Percentiles rank a stretch among this genome's conserved stretches.
Evolutionary conservation across 345 rosid species (phyloP).

Genomic region (Pelargonium nanum): DNA sequence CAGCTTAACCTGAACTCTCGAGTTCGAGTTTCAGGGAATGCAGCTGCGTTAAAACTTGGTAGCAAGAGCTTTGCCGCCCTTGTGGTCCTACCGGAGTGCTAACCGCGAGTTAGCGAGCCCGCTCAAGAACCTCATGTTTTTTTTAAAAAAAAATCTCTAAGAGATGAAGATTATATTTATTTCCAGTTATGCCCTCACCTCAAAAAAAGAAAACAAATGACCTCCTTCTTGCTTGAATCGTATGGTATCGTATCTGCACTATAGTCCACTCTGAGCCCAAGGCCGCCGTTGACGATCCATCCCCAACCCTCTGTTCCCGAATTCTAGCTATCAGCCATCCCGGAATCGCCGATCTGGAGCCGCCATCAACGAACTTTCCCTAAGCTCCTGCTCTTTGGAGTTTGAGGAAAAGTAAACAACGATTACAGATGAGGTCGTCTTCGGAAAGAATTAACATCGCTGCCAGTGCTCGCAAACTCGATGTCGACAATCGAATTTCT

Average conservation of each 20-base stretch:
- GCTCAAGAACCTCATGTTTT: too few relatives aligned
- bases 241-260: not conserved
- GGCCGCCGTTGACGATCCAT: not conserved
- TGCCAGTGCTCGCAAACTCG: slow-evolving; percentile 54
- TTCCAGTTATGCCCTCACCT: slow-evolving; percentile 20
- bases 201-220: slow-evolving; percentile 15
- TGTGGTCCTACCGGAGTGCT: too few relatives aligned
- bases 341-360: slow-evolving; percentile 12
- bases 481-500: slow-evolving; percentile 76
- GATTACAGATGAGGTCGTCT: slow-evolving; percentile 39
- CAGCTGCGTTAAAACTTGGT: too few relatives aligned
- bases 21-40: too few relatives aligned
- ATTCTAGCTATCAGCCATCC: not conserved
- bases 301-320: not conserved
- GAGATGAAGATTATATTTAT: not conserved
- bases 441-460: slow-evolving; percentile 56
- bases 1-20: too few relatives aligned
- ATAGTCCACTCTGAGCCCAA: not conserved
- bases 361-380: slow-evolving; percentile 27
- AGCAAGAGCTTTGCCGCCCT: too few relatives aligned
- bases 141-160: not conserved
- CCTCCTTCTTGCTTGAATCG: slow-evolving; percentile 13
- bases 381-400: slow-evolving; percentile 6
- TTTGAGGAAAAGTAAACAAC: not conserved
- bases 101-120: too few relatives aligned